Base-by-base conservation (phyloP, 371 early-diverging fungal species). In the Circinella umbellata region DNA sequence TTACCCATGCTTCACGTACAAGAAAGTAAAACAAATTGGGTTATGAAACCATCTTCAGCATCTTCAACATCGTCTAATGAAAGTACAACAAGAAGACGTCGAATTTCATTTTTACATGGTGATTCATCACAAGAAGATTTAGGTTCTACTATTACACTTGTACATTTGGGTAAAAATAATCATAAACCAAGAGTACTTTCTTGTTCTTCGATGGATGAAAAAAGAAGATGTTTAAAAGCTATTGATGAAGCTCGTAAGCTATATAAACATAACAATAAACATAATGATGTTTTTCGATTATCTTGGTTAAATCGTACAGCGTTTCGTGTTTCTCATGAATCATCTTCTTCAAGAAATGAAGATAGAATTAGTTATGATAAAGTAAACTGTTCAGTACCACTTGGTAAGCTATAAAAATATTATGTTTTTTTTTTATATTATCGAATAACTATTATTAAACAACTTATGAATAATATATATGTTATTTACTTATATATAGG, bases 161-260 rank as follows among this genome's bases (percentile, higher is more conserved):
- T 17, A 7, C 57, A 57, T 34, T 57, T 57, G 57, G 57, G 57
- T 13, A 4, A 27, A 57, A 18, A 9, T 18, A 18, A 11, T 34
- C 57, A 57, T 27, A 57, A 57, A n/a, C 54, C 46, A 46, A 34
- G 63, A 11, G 42, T 48, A 48, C 66, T 14, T 62, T 61, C 55
- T 18, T 47, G 46, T 63, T 37, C n/a, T n/a, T 18, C 48, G 39
- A 42, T 42, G 42, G 88, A 90, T 0, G 93, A 91, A 64, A 84
- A 91, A 36, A 82, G 83, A 64, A 82, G 92, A 55, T 95, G 95
- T 94, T 76, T 87, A 64, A 90, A 91, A 59, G 86, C 88, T 69
- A 91, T 95, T 63, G 85, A 87, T 68, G 86, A 90, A 69, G 90
- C 90, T 73, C 80, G 85, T 51, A 80, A 81, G 61, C 42, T 13